Percentiles rank a stretch among this genome's conserved stretches.
Conservation (phyloP, 805 yeast genomes). For the Saccharomycopsis fodiens region DNA sequence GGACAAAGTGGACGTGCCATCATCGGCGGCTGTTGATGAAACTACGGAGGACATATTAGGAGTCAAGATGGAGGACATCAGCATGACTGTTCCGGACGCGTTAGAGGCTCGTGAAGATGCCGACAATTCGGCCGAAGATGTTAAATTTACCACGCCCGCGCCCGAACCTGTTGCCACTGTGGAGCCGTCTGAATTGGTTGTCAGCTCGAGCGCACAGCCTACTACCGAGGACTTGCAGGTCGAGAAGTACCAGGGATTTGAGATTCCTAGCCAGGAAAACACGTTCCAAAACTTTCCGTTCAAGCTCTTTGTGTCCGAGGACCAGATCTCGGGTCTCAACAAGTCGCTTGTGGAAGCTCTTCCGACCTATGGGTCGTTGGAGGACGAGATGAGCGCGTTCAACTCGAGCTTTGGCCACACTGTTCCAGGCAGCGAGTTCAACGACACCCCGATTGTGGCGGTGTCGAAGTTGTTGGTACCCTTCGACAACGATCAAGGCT, state of each 20-base stretch:
- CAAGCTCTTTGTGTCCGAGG: constrained; percentile 36
- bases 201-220: neutral
- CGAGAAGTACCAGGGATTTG: neutral
- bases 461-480: constrained; percentile 62
- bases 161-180: constrained; percentile 1
- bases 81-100: neutral
- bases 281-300: constrained; percentile 30
- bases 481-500: constrained; percentile 53
- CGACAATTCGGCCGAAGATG: neutral
- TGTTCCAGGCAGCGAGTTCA: constrained; percentile 26
- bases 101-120: too few species aligned
- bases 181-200: neutral
- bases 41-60: constrained; percentile 19
- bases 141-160: constrained; percentile 2
- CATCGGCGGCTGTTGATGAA: constrained; percentile 1
- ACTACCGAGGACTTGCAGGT: neutral
- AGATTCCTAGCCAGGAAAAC: neutral
- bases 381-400: constrained; percentile 23
- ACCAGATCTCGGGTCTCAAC: constrained; percentile 38
- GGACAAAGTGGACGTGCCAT: neutral
- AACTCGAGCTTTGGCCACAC: constrained; percentile 21
- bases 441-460: constrained; percentile 37
- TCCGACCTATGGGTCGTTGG: constrained; percentile 34
- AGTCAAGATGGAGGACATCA: neutral
- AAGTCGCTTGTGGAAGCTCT: constrained; percentile 40